Conservation (phyloP, 1,284 basidiomycete genomes). For the Pseudozyma sp. region DNA sequence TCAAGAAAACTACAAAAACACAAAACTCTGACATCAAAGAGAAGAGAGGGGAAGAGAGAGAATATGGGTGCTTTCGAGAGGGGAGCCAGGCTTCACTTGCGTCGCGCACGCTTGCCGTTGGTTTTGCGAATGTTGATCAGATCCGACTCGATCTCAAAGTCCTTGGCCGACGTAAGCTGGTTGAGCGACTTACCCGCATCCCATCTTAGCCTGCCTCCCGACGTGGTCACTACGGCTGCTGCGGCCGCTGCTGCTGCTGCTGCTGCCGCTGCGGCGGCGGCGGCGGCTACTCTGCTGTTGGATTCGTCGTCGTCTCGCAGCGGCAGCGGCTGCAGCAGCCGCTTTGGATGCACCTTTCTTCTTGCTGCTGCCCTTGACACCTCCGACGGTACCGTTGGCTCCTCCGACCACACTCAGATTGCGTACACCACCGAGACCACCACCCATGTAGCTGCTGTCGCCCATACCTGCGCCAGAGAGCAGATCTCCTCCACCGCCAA, state of each 20-base stretch:
- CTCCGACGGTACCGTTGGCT: conserved; percentile 36
- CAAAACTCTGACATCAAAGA: not conserved
- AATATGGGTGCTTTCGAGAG: no score
- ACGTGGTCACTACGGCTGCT: conserved; percentile 51
- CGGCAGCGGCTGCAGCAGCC: conserved; percentile 42
- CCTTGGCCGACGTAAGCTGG: conserved; percentile 65
- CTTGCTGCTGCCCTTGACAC: conserved; percentile 42
- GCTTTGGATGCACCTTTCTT: conserved; percentile 45
- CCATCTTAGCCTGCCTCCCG: conserved; percentile 63
- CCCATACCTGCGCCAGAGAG: conserved; percentile 55
- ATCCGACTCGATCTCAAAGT: conserved; percentile 67
- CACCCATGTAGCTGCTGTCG: conserved; percentile 57
- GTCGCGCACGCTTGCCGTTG: conserved; percentile 63
- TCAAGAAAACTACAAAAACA: not conserved
- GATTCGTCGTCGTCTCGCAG: conserved; percentile 54
- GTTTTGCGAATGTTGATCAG: conserved; percentile 67
- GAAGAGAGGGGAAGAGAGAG: not conserved
- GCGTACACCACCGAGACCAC: conserved; percentile 34
- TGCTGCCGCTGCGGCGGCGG: conserved; percentile 36
- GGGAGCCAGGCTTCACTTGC: conserved; percentile 24
- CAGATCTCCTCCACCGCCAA: conserved; percentile 47
- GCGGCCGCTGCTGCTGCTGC: conserved; percentile 39
- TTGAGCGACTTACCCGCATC: conserved; percentile 65
- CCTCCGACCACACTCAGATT: conserved; percentile 32
- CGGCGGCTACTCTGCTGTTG: conserved; percentile 43